Evolutionary conservation across 371 early-diverging fungal genomes (phyloP).

Genomic region (Apophysomyces elegans): DNA sequence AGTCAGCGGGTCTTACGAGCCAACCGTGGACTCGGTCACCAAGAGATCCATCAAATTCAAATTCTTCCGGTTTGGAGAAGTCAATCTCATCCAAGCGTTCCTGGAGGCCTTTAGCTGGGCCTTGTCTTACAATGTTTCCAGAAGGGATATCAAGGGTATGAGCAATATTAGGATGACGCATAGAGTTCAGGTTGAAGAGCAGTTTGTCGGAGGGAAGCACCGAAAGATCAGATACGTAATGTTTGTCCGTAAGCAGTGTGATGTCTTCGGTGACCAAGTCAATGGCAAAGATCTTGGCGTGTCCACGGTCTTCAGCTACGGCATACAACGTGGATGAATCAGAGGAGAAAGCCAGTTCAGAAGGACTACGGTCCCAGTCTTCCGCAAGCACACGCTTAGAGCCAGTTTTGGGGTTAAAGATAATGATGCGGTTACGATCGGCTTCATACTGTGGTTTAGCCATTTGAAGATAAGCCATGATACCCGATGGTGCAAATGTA

Average conservation of each 20-base stretch:
- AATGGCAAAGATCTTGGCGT: slow-evolving; percentile 58
- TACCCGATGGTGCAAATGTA: slow-evolving; percentile 65
- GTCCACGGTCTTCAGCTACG: slow-evolving; percentile 67
- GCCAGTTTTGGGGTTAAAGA: slow-evolving; percentile 57
- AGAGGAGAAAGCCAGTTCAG: slow-evolving; percentile 57
- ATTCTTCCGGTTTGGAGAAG: slow-evolving; percentile 58
- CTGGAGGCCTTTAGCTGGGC: slow-evolving; percentile 33
- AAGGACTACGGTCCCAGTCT: slow-evolving; percentile 72
- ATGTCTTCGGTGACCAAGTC: slow-evolving; percentile 49
- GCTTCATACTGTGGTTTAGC: slow-evolving; percentile 72
- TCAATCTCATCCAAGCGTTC: slow-evolving; percentile 36
- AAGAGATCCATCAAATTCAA: slow-evolving; percentile 71
- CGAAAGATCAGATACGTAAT: slow-evolving; percentile 48
- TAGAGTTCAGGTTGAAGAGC: slow-evolving; percentile 45
- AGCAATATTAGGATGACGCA: slow-evolving; percentile 56
- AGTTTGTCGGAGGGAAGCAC: slow-evolving; percentile 45
- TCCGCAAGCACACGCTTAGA: slow-evolving; percentile 42
- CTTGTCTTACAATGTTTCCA: slow-evolving; percentile 13
- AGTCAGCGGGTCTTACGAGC: slow-evolving; percentile 70
- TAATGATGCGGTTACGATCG: slow-evolving; percentile 73
- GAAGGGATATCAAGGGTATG: slow-evolving; percentile 37
- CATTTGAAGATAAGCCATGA: slow-evolving; percentile 81
- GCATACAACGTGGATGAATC: slow-evolving; percentile 56
- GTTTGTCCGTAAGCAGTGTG: slow-evolving; percentile 54
- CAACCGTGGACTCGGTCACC: slow-evolving; percentile 74